Conservation (phyloP, 2,329 filamentous ascomycete species). For the Lecanosticta acicola region DNA sequence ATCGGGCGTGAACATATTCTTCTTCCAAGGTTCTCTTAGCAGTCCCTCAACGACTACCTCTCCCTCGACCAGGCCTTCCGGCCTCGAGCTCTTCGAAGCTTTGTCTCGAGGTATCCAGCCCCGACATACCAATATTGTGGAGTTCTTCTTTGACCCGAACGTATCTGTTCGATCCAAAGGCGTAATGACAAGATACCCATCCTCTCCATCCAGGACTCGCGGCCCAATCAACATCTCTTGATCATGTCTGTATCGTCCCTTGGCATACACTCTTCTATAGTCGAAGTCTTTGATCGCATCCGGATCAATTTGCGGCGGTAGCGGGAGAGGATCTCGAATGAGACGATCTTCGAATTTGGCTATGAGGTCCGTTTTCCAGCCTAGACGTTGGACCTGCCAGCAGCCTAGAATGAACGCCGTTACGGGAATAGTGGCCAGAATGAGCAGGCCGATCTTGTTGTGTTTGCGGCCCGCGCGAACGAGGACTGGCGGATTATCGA, state of each 20-base stretch:
- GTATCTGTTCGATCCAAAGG: conserved; percentile 68
- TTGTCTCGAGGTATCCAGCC: conserved; percentile 86
- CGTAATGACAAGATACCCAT: conserved; percentile 88
- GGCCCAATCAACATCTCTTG: conserved; percentile 95
- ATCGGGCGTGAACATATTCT: conserved; percentile 93
- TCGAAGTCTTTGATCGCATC: conserved; percentile 83
- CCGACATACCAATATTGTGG: conserved; percentile 71
- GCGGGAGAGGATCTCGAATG: conserved; percentile 73
- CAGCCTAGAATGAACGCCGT: conserved; percentile 86
- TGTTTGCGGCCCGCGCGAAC: conserved; percentile 70
- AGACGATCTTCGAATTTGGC: conserved; percentile 89
- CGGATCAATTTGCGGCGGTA: conserved; percentile 78
- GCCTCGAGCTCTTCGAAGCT: conserved; percentile 56
- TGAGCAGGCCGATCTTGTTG: conserved; percentile 41
- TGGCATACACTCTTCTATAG: conserved; percentile 74
- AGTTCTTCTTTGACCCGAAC: conserved; percentile 43
- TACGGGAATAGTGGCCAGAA: conserved; percentile 67
- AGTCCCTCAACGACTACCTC: conserved; percentile 78
- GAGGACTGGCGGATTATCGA: conserved; percentile 77
- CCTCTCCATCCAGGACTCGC: conserved; percentile 77
- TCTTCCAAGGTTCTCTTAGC: conserved; percentile 85
- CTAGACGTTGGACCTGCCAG: conserved; percentile 90
- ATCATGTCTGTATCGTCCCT: conserved; percentile 73
- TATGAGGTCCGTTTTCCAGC: conserved; percentile 90
- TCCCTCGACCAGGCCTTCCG: conserved; percentile 60